Evolutionary conservation across 306 rosid genomes (phyloP), one percentile per base, ranked within the genome.

Genomic region (Vachellia collinsii): DNA sequence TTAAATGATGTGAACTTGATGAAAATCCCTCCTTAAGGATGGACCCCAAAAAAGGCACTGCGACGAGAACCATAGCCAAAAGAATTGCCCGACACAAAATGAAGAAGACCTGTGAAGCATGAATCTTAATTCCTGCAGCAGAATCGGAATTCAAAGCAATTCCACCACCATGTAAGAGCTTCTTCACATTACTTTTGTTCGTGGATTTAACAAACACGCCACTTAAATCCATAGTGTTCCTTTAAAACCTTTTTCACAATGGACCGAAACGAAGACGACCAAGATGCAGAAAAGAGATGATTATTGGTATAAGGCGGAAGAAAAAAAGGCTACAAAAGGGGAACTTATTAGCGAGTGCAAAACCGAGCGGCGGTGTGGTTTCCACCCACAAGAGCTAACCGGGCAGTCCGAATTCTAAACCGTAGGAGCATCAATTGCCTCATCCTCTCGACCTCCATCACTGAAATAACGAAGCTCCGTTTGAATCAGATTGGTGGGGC

Each of bases 341-440:
- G 6, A 20, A 6, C 42, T 44, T 34, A 19, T 82, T 91, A 90
- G 91, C 94, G 93, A 48, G 86, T 76, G 87, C 92, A 90, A 69
- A 90, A 92, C 68, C 94, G 86, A 78, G 94, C 73, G 34, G 94
- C 85, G 56, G 93, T 90, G 87, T 92, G 97, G 75, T 92, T 92
- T 48, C 89, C 97, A 80, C 94, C 97, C 91, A 84, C 85, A 23
- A 92, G 91, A 65, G 91, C 85, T 0, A 85, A 81, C 75, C 93
- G 86, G 51, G 77, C 81, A 87, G 76, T 83, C 77, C 63, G 88
- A 41, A 72, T 84, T 86, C 84, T 84, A 70, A 84, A 84, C 81
- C 90, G 89, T 0, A 86, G 58, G 37, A 89, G 77, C 81, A 87
- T 80, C 80, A 92, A 72, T 51, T 82, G 79, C 51, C 68, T 89